Evolutionary conservation across 106 monocot species (phyloP), one percentile per base, ranked within the genome.

Genomic region (Allium sativum): DNA sequence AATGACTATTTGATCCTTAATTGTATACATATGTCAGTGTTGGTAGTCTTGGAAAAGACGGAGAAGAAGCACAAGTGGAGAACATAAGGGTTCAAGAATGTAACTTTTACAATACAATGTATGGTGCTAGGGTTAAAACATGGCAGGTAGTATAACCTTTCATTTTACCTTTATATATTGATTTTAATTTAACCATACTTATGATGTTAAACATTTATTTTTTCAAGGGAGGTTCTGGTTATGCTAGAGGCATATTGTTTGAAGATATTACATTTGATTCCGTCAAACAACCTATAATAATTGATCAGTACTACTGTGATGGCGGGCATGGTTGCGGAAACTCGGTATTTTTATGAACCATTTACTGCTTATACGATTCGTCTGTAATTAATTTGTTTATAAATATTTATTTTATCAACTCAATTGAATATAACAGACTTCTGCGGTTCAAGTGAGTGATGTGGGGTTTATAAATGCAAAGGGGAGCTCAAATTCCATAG

Each of bases 291-390:
- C 58, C 58, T 4, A 58, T 68, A 0, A 44, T 68, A 5, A 56
- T 68, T 14, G 68, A 68, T n/a, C 56, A 68, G 21, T 56, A 68
- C 42, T 68, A 68, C 42, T 68, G 68, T 18, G 18, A 15, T 7
- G 8, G 45, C 20, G 14, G 4, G 11, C 5, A 9, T 40, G 43
- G 12, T 22, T 68, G 68, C 57, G 44, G 17, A 20, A 67, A 67
- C 22, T 55, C 54, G 55, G 65, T 65, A 31, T n/a, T n/a, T n/a
- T n/a, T n/a, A n/a, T n/a, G n/a, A 40, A 42, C 21, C 12, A 47
- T 47, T 47, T 8, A 47, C 12, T n/a, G n/a, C 47, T 47, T 47
- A 47, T 47, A 47, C 47, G 12, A 47, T 12, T 47, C 12, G 9
- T 47, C 12, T 47, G 8, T 8, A 12, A 47, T 47, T 47, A 52